Percentiles rank a stretch among this genome's conserved stretches.
These are phyloP conservation scores for Vachellia collinsii DNA, from an alignment of 306 rosid species.

Conservation along the genomic window DNA sequence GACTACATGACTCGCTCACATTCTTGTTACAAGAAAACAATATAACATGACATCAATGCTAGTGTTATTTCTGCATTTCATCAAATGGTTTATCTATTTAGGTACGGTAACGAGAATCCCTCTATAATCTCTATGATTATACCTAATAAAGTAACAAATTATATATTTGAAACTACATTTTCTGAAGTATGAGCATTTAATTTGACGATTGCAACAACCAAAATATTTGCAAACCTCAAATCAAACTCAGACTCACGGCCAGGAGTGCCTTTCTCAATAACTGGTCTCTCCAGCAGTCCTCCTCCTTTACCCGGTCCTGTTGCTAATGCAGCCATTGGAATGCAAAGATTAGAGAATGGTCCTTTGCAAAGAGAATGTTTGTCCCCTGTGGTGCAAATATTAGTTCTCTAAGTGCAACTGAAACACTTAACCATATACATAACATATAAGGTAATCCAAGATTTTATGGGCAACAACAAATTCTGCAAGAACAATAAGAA, in stretches of 20 bases:
- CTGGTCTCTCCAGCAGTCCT: constrained; percentile 65
- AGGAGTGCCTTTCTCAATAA: constrained; percentile 62
- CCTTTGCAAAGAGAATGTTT: constrained; percentile 59
- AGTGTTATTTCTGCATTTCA: constrained; percentile 17
- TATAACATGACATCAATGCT: not conserved
- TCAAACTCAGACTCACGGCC: constrained; percentile 75
- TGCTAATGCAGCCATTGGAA: constrained; percentile 52
- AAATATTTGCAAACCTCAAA: constrained; percentile 53
- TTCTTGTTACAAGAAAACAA: not conserved
- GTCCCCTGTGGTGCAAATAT: constrained; percentile 59
- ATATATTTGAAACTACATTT: not conserved
- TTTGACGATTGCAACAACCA: constrained; percentile 15
- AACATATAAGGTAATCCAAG: not conserved
- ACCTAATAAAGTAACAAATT: not conserved
- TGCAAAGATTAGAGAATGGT: constrained; percentile 50
- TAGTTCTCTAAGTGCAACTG: constrained; percentile 22
- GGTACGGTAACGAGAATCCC: not conserved
- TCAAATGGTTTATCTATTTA: not conserved
- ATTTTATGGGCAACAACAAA: not conserved
- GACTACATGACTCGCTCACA: not conserved
- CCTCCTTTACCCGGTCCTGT: constrained; percentile 66
- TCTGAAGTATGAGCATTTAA: not conserved
- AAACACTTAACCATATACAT: constrained; percentile 10
- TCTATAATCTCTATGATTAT: not conserved
- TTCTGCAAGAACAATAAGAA: constrained; percentile 1